phyloP scores from a whole-genome alignment of 805 yeast species.

The Dipodascopsis uninucleata region DNA sequence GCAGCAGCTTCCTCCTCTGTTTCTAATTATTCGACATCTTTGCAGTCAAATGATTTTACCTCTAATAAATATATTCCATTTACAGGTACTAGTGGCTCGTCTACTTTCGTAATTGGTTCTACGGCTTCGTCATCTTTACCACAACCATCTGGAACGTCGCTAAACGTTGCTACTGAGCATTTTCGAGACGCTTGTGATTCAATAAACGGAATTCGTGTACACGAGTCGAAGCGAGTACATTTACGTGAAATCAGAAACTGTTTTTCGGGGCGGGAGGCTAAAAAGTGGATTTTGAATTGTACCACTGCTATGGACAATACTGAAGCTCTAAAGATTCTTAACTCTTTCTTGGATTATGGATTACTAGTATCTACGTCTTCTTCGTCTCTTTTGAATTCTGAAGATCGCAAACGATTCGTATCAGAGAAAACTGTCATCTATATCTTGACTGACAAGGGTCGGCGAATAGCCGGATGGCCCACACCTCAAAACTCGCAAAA shows the following conservation, averaged over 20 bases:
- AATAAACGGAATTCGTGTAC: constrained; percentile 10
- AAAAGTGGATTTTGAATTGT: constrained; percentile 90
- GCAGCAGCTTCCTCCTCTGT: constrained; percentile 1
- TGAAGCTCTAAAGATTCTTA: constrained; percentile 83
- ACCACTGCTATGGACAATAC: constrained; percentile 80
- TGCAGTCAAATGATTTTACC: neutral
- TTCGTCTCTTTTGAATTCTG: neutral
- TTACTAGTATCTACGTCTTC: constrained; percentile 7
- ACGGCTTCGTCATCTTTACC: too few relatives aligned
- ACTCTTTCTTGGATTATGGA: constrained; percentile 43
- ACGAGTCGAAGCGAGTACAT: constrained; percentile 16
- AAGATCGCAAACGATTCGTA: neutral
- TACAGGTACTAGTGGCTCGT: too few relatives aligned
- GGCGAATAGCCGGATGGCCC: constrained; percentile 19
- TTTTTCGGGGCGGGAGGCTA: constrained; percentile 69
- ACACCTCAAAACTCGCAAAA: neutral
- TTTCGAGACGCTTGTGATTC: too few relatives aligned
- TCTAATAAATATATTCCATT: too few relatives aligned
- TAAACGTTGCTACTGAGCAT: too few relatives aligned
- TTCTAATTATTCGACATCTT: neutral
- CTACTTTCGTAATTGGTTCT: too few relatives aligned
- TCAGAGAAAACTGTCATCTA: constrained; percentile 13
- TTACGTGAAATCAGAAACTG: constrained; percentile 33
- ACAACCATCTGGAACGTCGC: too few relatives aligned
- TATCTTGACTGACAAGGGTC: constrained; percentile 16